Conservation (phyloP, 768 basidiomycete genomes). For the Scleroderma bovista region DNA sequence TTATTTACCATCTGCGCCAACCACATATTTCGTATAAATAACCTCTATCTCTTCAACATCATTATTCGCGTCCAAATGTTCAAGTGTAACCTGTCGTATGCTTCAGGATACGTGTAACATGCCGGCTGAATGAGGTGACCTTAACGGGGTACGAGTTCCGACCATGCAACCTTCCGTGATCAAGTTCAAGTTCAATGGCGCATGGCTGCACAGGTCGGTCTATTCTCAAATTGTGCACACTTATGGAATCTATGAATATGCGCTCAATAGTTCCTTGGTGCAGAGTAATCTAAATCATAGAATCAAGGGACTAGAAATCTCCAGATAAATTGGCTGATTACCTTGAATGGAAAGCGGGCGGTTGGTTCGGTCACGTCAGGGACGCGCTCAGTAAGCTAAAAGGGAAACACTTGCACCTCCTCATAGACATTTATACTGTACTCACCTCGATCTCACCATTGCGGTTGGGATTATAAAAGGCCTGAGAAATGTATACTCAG, state of each 20-base stretch:
- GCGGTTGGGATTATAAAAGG: slow-evolving; percentile 66
- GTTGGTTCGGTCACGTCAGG: slow-evolving; percentile 56
- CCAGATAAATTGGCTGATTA: slow-evolving; percentile 17
- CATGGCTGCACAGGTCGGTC: slow-evolving; percentile 32
- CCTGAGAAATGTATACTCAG: slow-evolving; percentile 38
- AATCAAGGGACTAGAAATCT: not conserved
- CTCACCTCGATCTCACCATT: slow-evolving; percentile 58
- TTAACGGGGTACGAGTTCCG: slow-evolving; percentile 27
- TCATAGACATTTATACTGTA: not conserved
- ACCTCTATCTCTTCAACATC: slow-evolving; percentile 28
- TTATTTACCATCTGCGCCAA: slow-evolving; percentile 31
- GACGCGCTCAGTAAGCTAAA: slow-evolving; percentile 55
- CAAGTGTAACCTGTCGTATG: slow-evolving; percentile 16
- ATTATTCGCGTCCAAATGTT: slow-evolving; percentile 18
- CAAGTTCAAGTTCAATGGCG: slow-evolving; percentile 29
- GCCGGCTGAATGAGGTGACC: slow-evolving; percentile 7
- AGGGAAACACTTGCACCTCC: not conserved
- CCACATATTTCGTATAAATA: slow-evolving; percentile 30
- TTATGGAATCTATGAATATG: slow-evolving; percentile 39
- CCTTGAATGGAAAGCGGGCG: slow-evolving; percentile 74
- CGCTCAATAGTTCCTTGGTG: slow-evolving; percentile 38
- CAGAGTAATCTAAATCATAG: too few relatives aligned
- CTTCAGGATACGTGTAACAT: not conserved
- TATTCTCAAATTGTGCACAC: slow-evolving; percentile 22
- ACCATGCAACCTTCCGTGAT: slow-evolving; percentile 33